Conservation (phyloP, 1,284 basidiomycete genomes). For the Cystobasidiaceae sp. region DNA sequence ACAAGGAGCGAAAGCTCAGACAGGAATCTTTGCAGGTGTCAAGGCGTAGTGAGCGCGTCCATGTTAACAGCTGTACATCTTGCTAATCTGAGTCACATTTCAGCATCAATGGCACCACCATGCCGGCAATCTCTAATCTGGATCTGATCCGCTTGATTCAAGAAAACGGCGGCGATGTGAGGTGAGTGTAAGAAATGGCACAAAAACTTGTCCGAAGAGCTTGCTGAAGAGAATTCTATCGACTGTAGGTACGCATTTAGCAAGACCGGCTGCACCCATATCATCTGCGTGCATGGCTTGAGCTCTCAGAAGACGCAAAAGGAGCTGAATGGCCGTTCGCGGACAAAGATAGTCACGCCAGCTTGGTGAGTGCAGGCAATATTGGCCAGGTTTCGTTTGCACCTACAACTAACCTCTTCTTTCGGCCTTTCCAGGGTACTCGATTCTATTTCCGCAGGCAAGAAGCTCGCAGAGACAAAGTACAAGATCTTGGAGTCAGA, state of each 20-base stretch:
- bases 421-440: conserved; percentile 28
- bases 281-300: conserved; percentile 27
- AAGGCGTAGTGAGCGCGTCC: conserved; percentile 27
- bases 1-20: conserved; percentile 26
- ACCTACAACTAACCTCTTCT: too few species aligned
- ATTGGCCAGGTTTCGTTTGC: too few species aligned
- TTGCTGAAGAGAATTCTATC: too few species aligned
- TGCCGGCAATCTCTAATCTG: conserved; percentile 24
- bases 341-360: conserved; percentile 24
- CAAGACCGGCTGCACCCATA: conserved; percentile 27
- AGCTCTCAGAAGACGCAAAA: conserved; percentile 28
- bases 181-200: not conserved
- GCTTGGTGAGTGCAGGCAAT: conserved; percentile 24
- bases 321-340: conserved; percentile 18
- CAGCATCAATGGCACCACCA: conserved; percentile 28
- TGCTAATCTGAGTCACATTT: too few species aligned
- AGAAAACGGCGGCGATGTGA: conserved; percentile 22
- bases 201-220: too few species aligned
- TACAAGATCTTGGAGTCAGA: conserved; percentile 12
- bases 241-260: conserved; percentile 26
- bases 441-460: conserved; percentile 22
- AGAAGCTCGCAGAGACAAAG: conserved; percentile 21
- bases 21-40: conserved; percentile 18
- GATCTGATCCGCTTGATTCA: conserved; percentile 29
- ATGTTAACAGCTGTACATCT: too few species aligned